These are phyloP conservation scores for Magnusiomyces magnusii DNA, from an alignment of 1,139 yeast species.

Conservation along the genomic window DNA sequence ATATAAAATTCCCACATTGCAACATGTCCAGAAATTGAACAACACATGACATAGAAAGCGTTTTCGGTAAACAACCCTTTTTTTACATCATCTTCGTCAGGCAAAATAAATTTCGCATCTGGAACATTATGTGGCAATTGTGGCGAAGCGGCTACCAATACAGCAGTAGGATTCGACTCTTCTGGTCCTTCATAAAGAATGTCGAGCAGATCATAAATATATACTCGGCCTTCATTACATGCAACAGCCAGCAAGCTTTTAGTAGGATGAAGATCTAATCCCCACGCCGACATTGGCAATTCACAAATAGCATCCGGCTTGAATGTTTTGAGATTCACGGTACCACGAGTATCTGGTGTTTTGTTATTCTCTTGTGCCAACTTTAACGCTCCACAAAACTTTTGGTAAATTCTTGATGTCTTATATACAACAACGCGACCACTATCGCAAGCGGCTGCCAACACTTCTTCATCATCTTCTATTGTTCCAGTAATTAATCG, in stretches of 20 bases:
- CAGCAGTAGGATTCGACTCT: too few species aligned
- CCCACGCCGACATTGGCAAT: conserved; percentile 51
- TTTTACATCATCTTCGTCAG: conserved; percentile 17
- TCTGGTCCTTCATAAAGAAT: neutral
- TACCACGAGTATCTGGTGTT: conserved; percentile 1
- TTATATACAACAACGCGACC: conserved; percentile 46
- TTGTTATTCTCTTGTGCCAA: neutral
- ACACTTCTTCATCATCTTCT: conserved; percentile 30
- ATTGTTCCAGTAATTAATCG: conserved; percentile 33
- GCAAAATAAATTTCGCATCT: conserved; percentile 40
- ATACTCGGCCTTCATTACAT: conserved; percentile 48
- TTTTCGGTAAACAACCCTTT: conserved; percentile 13
- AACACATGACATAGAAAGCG: conserved; percentile 22
- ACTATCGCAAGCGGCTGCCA: conserved; percentile 50
- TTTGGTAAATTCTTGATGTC: conserved; percentile 23
- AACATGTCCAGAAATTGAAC: conserved; percentile 25
- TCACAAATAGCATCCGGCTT: conserved; percentile 5
- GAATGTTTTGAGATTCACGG: neutral
- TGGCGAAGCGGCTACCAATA: conserved; percentile 29
- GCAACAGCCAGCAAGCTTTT: conserved; percentile 44
- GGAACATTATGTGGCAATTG: conserved; percentile 54
- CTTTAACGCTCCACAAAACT: conserved; percentile 1
- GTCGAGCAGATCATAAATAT: conserved; percentile 36
- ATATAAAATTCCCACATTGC: conserved; percentile 25
- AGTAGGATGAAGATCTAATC: conserved; percentile 41